Evolutionary conservation across 192 early-diverging fungal species (phyloP).

Genomic region (Podila clonocystis): DNA sequence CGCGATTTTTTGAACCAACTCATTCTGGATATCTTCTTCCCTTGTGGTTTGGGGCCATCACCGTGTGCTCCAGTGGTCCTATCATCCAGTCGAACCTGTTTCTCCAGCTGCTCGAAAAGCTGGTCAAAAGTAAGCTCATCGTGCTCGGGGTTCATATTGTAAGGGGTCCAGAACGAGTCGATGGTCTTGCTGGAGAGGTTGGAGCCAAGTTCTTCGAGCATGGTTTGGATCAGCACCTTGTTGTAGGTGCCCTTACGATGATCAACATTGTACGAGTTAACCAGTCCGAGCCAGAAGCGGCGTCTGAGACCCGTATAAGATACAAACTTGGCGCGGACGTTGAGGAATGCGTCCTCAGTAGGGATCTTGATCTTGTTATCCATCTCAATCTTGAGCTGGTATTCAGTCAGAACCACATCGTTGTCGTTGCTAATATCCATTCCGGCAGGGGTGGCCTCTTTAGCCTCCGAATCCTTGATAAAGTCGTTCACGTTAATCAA

Average conservation of each 20-base stretch:
- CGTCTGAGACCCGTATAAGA: constrained; percentile 69
- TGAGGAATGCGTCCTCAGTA: constrained; percentile 56
- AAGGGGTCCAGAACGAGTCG: constrained; percentile 61
- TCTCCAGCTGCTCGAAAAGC: constrained; percentile 68
- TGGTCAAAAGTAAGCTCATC: constrained; percentile 77
- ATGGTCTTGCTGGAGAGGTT: constrained; percentile 73
- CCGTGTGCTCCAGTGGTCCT: not conserved
- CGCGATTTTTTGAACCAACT: constrained; percentile 30
- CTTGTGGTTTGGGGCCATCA: not conserved
- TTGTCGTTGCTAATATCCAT: constrained; percentile 3
- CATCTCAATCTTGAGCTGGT: constrained; percentile 51
- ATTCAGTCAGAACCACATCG: constrained; percentile 55
- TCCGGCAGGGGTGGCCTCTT: constrained; percentile 1
- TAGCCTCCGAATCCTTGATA: constrained; percentile 53
- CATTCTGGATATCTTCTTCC: constrained; percentile 8
- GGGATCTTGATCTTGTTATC: constrained; percentile 45
- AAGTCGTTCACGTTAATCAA: constrained; percentile 60
- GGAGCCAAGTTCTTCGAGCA: constrained; percentile 77
- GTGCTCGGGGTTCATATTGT: constrained; percentile 53
- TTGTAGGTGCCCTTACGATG: constrained; percentile 41
- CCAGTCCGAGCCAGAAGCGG: constrained; percentile 77
- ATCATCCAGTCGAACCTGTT: constrained; percentile 41
- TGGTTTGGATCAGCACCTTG: constrained; percentile 69
- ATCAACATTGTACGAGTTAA: constrained; percentile 69
- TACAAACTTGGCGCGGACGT: constrained; percentile 70